phyloP scores from a whole-genome alignment of 2,329 filamentous ascomycete species.

The Allantophomopsis lycopodina region DNA sequence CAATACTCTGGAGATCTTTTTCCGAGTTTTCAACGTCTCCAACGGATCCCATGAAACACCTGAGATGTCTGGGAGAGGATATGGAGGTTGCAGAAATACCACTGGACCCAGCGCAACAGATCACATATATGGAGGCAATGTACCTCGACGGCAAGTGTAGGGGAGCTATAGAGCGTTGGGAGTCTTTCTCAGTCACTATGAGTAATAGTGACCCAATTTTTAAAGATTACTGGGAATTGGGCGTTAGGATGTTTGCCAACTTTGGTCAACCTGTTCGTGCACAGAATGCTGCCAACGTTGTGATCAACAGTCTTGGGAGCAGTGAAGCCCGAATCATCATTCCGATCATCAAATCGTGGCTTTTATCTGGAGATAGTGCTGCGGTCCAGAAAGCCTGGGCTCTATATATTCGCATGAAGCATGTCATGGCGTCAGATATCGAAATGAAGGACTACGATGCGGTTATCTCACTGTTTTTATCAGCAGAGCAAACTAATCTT shows the following conservation, averaged over 20 bases:
- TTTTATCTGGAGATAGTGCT: constrained; percentile 31
- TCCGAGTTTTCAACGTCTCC: constrained; percentile 34
- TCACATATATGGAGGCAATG: constrained; percentile 56
- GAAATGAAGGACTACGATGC: constrained; percentile 64
- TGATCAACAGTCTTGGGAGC: constrained; percentile 26
- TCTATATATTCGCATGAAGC: constrained; percentile 50
- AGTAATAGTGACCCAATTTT: constrained; percentile 16
- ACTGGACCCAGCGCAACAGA: constrained; percentile 41
- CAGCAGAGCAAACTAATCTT: constrained; percentile 47
- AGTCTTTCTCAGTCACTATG: constrained; percentile 20
- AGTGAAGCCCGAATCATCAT: constrained; percentile 41
- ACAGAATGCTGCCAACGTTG: constrained; percentile 36
- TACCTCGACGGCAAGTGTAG: constrained; percentile 44
- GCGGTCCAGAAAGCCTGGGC: constrained; percentile 47
- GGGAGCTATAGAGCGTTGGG: constrained; percentile 19
- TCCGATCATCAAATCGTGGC: constrained; percentile 54
- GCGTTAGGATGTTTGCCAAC: constrained; percentile 48
- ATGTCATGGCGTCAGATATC: constrained; percentile 44
- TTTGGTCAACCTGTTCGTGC: constrained; percentile 44
- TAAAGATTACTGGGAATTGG: constrained; percentile 47
- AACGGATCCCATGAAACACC: constrained; percentile 42
- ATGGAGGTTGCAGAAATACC: constrained; percentile 43
- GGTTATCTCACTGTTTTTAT: constrained; percentile 57
- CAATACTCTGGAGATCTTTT: constrained; percentile 50
- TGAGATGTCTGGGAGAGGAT: constrained; percentile 50